Evolutionary conservation across 2,329 filamentous ascomycete genomes (phyloP).

Genomic region (Verticillium tricorpus): DNA sequence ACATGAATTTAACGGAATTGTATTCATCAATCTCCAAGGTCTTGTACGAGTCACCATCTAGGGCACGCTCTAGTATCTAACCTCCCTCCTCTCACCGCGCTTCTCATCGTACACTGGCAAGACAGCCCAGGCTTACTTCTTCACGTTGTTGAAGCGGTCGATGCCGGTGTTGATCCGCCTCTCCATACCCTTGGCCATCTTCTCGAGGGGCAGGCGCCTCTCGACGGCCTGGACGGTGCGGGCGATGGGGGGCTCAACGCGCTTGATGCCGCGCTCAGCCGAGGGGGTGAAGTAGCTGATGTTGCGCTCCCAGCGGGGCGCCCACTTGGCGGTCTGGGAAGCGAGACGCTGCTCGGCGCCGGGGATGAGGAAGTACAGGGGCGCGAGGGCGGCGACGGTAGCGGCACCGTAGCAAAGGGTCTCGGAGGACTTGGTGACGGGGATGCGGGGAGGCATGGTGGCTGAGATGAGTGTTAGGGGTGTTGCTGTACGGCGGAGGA

Average conservation of each 20-base stretch:
- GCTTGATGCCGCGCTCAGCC: slow-evolving; percentile 44
- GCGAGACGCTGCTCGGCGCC: slow-evolving; percentile 51
- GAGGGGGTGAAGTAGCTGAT: slow-evolving; percentile 48
- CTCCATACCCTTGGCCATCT: slow-evolving; percentile 43
- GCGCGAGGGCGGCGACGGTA: slow-evolving; percentile 48
- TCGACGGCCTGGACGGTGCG: slow-evolving; percentile 41
- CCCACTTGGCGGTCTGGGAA: slow-evolving; percentile 52
- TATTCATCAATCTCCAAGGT: neutral
- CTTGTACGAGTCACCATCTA: neutral
- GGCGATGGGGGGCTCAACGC: slow-evolving; percentile 43
- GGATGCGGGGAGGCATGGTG: slow-evolving; percentile 48
- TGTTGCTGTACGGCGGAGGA: neutral
- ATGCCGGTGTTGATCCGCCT: slow-evolving; percentile 29
- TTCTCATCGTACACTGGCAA: neutral
- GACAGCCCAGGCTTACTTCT: neutral
- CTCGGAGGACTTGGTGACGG: slow-evolving; percentile 43
- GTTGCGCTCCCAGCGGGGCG: slow-evolving; percentile 55
- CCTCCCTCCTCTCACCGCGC: neutral
- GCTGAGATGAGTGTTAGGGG: slow-evolving; percentile 7
- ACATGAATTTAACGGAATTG: neutral
- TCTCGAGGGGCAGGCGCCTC: slow-evolving; percentile 43
- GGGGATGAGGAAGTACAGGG: slow-evolving; percentile 53
- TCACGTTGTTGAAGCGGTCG: neutral
- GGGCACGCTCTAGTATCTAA: neutral
- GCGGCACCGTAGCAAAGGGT: slow-evolving; percentile 49